Evolutionary conservation across 2,329 filamentous ascomycete species (phyloP).

Genomic region (Penicillium nordicum): DNA sequence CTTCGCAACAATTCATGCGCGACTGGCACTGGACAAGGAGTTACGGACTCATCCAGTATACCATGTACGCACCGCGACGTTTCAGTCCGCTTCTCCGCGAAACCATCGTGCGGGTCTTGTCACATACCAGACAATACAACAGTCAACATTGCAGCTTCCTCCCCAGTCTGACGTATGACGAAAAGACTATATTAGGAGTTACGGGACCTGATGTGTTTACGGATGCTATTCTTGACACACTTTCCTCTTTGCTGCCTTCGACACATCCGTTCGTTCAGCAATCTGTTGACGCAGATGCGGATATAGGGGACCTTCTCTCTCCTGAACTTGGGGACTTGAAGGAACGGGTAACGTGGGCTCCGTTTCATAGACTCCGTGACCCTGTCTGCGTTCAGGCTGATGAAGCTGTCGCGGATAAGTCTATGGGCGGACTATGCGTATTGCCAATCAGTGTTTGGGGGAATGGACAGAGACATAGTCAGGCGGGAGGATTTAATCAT

Average conservation of each 20-base stretch:
- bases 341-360: conserved; percentile 33
- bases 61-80: conserved; percentile 34
- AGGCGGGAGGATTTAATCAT: conserved; percentile 25
- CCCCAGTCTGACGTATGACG: conserved; percentile 16
- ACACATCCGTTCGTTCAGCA: conserved; percentile 24
- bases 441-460: conserved; percentile 67
- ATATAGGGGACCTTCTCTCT: conserved; percentile 18
- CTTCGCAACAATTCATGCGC: conserved; percentile 29
- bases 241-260: conserved; percentile 28
- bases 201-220: conserved; percentile 37
- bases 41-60: conserved; percentile 36
- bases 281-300: conserved; percentile 24
- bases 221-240: conserved; percentile 31
- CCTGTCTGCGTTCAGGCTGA: conserved; percentile 26
- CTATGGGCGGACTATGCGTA: conserved; percentile 81
- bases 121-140: conserved; percentile 30
- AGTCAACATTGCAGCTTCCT: conserved; percentile 13
- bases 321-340: neutral
- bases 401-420: conserved; percentile 45
- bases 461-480: conserved; percentile 36
- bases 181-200: conserved; percentile 30
- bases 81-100: conserved; percentile 35
- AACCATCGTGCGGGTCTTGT: conserved; percentile 30
- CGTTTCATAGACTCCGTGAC: conserved; percentile 28
- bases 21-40: conserved; percentile 36